Evolutionary conservation across 805 yeast species (phyloP), one percentile per base, ranked within the genome.

Genomic region (Tetrapisispora pingtungensis): DNA sequence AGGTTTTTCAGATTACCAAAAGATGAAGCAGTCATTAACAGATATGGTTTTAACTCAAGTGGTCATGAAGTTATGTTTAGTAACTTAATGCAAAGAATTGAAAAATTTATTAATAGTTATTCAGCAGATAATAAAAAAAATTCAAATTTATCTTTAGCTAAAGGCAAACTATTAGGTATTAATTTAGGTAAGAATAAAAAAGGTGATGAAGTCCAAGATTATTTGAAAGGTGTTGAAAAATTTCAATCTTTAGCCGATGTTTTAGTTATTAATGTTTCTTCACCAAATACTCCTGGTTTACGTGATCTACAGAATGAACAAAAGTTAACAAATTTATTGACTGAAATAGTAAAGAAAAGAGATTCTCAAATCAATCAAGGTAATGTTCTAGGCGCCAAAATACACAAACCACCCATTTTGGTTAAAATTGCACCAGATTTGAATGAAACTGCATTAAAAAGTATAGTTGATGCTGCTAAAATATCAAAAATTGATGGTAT

Each of bases 341-440:
- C 74, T 10, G 67, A 78, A 12, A 88, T 90, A 30, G 79, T 88
- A 12, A 62, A 66, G 1, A 88, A 84, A 59, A 77, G 97, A 59
- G 72, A 84, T 54, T 73, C 72, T 43, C 53, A 69, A 36, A 62
- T 71, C 36, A 70, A 71, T 40, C 58, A 57, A 30, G 62, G 66
- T 27, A 65, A 65, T 33, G 64, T 60, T 32, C 35, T 57, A 19
- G 57, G 61, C 35, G 49, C 48, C 13, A 48, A 46, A 8, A 20
- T 53, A 3, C 64, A 55, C 28, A 72, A 67, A 48, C 95, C 96
- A 0, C 95, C 96, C 14, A 73, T 90, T 42, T 64, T 87, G 50
- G 97, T 90, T 24, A 90, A 90, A 60, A 80, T 90, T 52, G 97
- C 97, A 0, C 97, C 97, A 1, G 97, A 90, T 66, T 74, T 90